Evolutionary conservation across 805 yeast genomes (phyloP).

Genomic region (Wickerhamiella sorbophila): DNA sequence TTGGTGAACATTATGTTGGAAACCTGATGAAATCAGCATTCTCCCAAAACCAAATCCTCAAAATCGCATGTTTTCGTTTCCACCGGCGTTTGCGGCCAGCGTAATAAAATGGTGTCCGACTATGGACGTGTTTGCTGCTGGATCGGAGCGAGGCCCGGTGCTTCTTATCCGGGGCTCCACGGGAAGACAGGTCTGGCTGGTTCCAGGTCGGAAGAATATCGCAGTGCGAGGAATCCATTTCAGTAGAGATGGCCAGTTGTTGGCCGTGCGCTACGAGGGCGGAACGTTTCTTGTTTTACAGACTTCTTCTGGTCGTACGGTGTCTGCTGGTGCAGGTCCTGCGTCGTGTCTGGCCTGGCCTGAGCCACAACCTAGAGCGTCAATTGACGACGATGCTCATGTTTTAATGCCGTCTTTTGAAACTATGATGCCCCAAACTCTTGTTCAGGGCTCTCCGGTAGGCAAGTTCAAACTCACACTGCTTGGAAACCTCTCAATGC

Average conservation of each 20-base stretch:
- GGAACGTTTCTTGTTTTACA: constrained; percentile 32
- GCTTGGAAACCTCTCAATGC: neutral
- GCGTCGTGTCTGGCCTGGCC: constrained; percentile 11
- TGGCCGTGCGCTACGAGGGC: constrained; percentile 35
- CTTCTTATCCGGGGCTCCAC: constrained; percentile 12
- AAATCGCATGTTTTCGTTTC: neutral
- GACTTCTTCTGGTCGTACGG: constrained; percentile 33
- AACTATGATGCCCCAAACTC: neutral
- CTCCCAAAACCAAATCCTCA: neutral
- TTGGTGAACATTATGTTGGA: constrained; percentile 19
- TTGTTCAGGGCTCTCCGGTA: neutral
- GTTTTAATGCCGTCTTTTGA: neutral
- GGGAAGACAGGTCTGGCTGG: constrained; percentile 19
- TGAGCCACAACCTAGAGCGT: constrained; percentile 9
- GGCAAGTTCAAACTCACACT: neutral
- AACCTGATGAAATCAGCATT: neutral
- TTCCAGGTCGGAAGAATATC: constrained; percentile 7
- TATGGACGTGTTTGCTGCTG: neutral
- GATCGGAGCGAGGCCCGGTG: neutral
- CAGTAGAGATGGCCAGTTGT: constrained; percentile 29
- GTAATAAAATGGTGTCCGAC: neutral
- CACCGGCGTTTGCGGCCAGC: neutral
- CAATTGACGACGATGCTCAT: too few species aligned
- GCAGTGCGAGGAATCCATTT: constrained; percentile 18
- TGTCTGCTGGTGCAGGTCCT: constrained; percentile 15